These are phyloP conservation scores for Ichthyophthirius multifiliis DNA, from an alignment of 169 alveolate genomes.

Conservation along the genomic window DNA sequence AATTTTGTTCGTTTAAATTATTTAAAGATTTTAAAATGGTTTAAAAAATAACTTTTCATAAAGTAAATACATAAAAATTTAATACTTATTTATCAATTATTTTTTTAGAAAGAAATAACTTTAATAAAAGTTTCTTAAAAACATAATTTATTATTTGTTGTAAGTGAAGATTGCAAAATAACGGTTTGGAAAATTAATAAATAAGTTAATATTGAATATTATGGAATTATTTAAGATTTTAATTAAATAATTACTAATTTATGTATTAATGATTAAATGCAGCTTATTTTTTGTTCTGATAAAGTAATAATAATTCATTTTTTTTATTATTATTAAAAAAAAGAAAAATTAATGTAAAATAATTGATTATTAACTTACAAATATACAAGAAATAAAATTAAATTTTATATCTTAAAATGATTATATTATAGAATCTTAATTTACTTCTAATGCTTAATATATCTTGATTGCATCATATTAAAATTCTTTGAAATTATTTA, in stretches of 20 bases:
- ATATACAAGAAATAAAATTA: no score
- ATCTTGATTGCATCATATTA: no score
- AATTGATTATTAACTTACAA: no score
- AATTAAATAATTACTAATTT: not conserved
- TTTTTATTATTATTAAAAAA: no score
- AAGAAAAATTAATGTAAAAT: no score
- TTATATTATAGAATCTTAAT: no score
- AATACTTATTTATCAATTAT: not conserved
- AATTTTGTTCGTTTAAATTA: no score
- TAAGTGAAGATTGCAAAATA: not conserved
- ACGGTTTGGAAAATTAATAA: not conserved
- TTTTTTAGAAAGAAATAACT: not conserved
- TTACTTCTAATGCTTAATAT: no score
- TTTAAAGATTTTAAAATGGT: no score
- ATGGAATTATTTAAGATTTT: not conserved
- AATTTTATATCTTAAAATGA: no score
- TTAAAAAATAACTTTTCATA: not conserved
- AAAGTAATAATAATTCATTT: not conserved
- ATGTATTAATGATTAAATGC: not conserved
- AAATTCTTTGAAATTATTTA: no score
- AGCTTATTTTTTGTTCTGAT: not conserved
- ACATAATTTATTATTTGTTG: not conserved
- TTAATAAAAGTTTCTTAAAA: not conserved
- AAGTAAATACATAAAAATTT: not conserved
- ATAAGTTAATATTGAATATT: not conserved